phyloP scores from a whole-genome alignment of 2,329 filamentous ascomycete species.

The Dothidotthia symphoricarpi region DNA sequence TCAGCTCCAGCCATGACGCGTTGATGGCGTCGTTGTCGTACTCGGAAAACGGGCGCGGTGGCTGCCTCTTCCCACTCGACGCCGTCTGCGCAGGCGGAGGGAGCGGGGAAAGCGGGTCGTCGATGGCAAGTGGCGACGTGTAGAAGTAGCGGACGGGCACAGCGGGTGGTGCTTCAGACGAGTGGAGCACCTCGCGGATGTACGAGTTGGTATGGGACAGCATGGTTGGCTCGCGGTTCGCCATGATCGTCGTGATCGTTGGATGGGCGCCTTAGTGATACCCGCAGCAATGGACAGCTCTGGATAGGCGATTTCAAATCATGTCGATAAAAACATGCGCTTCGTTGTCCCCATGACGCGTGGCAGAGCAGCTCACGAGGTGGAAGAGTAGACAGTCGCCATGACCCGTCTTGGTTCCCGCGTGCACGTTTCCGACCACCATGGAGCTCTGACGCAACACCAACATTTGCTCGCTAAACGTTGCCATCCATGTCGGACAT shows the following conservation, averaged over 20 bases:
- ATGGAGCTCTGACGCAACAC: no score
- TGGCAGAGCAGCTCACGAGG: background rate
- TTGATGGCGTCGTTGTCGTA: constrained; percentile 80
- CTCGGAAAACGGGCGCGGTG: constrained; percentile 73
- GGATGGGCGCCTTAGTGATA: no score
- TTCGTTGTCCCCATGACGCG: constrained; percentile 8
- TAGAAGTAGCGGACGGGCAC: constrained; percentile 68
- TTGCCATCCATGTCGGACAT: no score
- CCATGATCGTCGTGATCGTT: constrained; percentile 18
- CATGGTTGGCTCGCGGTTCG: constrained; percentile 21
- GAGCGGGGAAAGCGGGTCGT: constrained; percentile 77
- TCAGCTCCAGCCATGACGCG: constrained; percentile 69
- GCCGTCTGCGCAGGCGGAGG: constrained; percentile 50
- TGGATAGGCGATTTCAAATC: constrained; percentile 15
- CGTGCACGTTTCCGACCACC: no score
- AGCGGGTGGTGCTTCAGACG: constrained; percentile 33
- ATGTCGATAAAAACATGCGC: constrained; percentile 6
- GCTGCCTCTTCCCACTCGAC: constrained; percentile 53
- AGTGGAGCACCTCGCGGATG: constrained; percentile 47
- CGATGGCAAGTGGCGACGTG: constrained; percentile 75
- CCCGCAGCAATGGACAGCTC: no score
- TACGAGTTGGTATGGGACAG: constrained; percentile 44
- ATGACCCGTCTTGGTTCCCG: no score
- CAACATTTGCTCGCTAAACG: no score
- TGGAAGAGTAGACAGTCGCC: no score